Evolutionary conservation across 495 filamentous ascomycete species (phyloP).

Genomic region (Pseudomonodictys pantanalensis): DNA sequence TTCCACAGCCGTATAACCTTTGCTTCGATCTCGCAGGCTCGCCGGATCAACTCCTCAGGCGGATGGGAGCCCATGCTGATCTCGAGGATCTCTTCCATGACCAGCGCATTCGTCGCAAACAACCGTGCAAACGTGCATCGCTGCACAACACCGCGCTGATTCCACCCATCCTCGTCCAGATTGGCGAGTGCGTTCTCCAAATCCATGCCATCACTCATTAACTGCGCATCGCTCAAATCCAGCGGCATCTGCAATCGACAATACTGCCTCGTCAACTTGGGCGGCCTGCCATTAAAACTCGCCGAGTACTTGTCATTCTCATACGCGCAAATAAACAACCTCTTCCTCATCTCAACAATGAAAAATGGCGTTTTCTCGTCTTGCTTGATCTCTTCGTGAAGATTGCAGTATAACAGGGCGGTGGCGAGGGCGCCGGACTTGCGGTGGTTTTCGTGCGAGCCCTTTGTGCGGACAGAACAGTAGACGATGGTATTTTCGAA

Average conservation of each 20-base stretch:
- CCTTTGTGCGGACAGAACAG: slow-evolving; percentile 12
- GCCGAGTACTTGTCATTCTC: slow-evolving; percentile 52
- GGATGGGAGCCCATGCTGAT: slow-evolving; percentile 53
- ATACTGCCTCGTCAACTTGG: slow-evolving; percentile 54
- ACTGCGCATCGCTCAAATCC: slow-evolving; percentile 53
- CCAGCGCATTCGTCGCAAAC: slow-evolving; percentile 48
- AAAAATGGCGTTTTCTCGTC: slow-evolving; percentile 51
- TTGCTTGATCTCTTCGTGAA: slow-evolving; percentile 53
- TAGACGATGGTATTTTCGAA: slow-evolving; percentile 36
- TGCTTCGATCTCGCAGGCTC: slow-evolving; percentile 45
- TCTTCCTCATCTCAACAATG: slow-evolving; percentile 50
- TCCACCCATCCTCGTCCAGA: slow-evolving; percentile 58
- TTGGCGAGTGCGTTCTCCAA: slow-evolving; percentile 44
- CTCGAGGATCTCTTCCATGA: slow-evolving; percentile 59
- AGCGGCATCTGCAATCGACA: slow-evolving; percentile 55
- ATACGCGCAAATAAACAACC: slow-evolving; percentile 55
- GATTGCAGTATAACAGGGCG: slow-evolving; percentile 55
- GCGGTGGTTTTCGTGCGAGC: slow-evolving; percentile 35
- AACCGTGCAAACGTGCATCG: slow-evolving; percentile 49
- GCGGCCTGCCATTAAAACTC: slow-evolving; percentile 58
- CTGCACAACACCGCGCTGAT: slow-evolving; percentile 42
- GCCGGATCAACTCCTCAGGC: slow-evolving; percentile 47
- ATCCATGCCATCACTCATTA: slow-evolving; percentile 49
- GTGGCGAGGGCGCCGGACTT: slow-evolving; percentile 45
- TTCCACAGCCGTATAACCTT: slow-evolving; percentile 7